Percentiles rank a stretch among this genome's conserved stretches.
Conservation (phyloP, 768 basidiomycete genomes). For the Thelephora ganbajun region DNA sequence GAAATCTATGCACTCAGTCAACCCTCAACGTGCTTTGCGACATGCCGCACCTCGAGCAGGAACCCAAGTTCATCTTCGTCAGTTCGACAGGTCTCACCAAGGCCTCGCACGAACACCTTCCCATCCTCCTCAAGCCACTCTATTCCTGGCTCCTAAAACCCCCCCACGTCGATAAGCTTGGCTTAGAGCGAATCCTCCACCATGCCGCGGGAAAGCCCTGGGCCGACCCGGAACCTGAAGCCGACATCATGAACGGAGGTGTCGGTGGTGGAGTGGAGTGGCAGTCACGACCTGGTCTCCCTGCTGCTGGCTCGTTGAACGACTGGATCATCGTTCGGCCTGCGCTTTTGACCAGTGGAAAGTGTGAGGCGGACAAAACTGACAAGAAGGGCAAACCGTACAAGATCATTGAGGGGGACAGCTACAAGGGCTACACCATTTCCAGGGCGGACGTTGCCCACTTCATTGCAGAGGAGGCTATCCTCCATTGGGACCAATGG, state of each 20-base stretch:
- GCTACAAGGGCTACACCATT: slow-evolving; percentile 28
- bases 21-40: slow-evolving; percentile 43
- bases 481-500: slow-evolving; percentile 37
- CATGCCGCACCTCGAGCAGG: slow-evolving; percentile 25
- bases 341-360: slow-evolving; percentile 44
- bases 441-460: slow-evolving; percentile 54
- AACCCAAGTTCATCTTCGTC: slow-evolving; percentile 38
- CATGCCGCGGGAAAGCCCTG: slow-evolving; percentile 39
- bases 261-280: slow-evolving; percentile 18
- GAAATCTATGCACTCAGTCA: slow-evolving; percentile 44
- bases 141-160: slow-evolving; percentile 29
- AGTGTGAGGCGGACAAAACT: slow-evolving; percentile 22
- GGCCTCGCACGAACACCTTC: slow-evolving; percentile 35
- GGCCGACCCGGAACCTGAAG: slow-evolving; percentile 28
- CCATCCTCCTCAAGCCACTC: slow-evolving; percentile 31
- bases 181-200: slow-evolving; percentile 34
- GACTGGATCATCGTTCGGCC: slow-evolving; percentile 39
- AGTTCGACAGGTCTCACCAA: slow-evolving; percentile 40
- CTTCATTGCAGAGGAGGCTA: slow-evolving; percentile 37
- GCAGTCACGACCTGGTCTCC: slow-evolving; percentile 27
- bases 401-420: slow-evolving; percentile 21
- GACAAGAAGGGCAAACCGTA: slow-evolving; percentile 27
- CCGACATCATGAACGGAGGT: slow-evolving; percentile 25
- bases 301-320: slow-evolving; percentile 28
- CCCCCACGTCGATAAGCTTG: slow-evolving; percentile 51